Base-by-base conservation (phyloP, 371 early-diverging fungal genomes). In the Syncephalastrum sp. region DNA sequence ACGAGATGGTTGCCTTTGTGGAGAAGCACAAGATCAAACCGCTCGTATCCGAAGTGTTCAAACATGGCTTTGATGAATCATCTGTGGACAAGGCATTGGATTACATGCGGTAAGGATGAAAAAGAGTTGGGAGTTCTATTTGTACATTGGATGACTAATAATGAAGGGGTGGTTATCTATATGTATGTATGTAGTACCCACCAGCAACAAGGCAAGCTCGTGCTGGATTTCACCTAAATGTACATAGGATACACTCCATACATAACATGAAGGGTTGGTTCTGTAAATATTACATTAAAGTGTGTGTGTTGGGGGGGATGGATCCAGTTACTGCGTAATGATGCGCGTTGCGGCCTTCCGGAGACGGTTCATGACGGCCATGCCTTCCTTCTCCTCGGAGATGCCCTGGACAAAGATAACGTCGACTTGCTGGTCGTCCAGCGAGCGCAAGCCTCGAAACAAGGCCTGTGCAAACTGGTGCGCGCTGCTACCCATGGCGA, bases 331-430 rank as follows among this genome's bases (percentile, higher is more conserved):
- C 38, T 33, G 38, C 38, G 38, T 65, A 44, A 86, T 61, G 21
- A 78, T 79, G 53, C 74, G 70, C 0, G 85, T 77, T 0, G 99
- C 92, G 4, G 99, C 99, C 67, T 97, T 98, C 59, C 91, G 81
- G 27, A 99, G 59, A 17, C 99, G 75, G 79, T 99, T 99, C 99
- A 99, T 99, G 25, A 99, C 91, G 3, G 99, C 99, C 74, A 93
- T 66, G 2, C 99, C 99, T 69, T 94, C 94, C 14, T 84, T 68
- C 6, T 71, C 74, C 43, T 92, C 95, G 1, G 74, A 66, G 3
- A 97, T 83, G 17, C 95, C 96, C 64, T 97, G 90, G 1, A 97
- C 93, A 62, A 98, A 84, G 55, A 99, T 95, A 8, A 80, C 69
- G 55, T 86, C 84, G 4, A 89, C 90, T 2, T 83, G 72, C 8